phyloP scores from a whole-genome alignment of 768 basidiomycete genomes.

The Phylloporus sp. region DNA sequence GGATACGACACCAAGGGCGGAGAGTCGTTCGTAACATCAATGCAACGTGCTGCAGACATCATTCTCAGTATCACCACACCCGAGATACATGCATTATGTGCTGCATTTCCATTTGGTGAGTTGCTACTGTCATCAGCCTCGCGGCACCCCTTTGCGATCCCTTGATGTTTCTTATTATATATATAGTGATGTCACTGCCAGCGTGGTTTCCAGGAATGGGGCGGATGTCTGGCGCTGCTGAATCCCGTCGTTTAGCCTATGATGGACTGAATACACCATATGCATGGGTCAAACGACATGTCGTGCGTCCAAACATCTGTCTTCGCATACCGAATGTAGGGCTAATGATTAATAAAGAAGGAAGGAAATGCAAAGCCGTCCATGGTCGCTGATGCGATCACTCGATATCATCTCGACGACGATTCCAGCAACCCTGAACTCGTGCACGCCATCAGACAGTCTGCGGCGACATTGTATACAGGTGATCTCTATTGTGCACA shows the following conservation, averaged over 20 bases:
- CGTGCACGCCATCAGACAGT: conserved; percentile 15
- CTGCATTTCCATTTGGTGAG: conserved; percentile 14
- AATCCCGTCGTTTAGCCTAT: conserved; percentile 5
- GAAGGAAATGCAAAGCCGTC: conserved; percentile 8
- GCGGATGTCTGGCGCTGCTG: conserved; percentile 14
- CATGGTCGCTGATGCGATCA: conserved; percentile 18
- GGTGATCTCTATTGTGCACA: conserved; percentile 13
- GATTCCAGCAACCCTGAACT: conserved; percentile 5
- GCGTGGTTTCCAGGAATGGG: conserved; percentile 27
- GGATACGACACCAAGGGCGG: conserved; percentile 7
- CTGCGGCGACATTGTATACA: conserved; percentile 16
- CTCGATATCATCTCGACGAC: neutral
- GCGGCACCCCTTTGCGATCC: too few species aligned
- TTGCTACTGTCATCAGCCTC: too few species aligned
- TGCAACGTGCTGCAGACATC: conserved; percentile 11
- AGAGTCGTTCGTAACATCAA: conserved; percentile 5
- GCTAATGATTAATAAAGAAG: neutral
- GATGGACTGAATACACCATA: conserved; percentile 13
- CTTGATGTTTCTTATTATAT: neutral
- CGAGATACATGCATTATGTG: conserved; percentile 2
- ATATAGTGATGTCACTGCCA: conserved; percentile 18
- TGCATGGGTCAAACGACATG: conserved; percentile 4
- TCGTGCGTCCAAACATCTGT: neutral
- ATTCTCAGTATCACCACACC: neutral
- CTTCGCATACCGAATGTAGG: too few species aligned